Percentiles rank a stretch among this genome's conserved stretches.
Conservation (phyloP, 2,329 filamentous ascomycete genomes). For the Phaeosphaeria sp. region DNA sequence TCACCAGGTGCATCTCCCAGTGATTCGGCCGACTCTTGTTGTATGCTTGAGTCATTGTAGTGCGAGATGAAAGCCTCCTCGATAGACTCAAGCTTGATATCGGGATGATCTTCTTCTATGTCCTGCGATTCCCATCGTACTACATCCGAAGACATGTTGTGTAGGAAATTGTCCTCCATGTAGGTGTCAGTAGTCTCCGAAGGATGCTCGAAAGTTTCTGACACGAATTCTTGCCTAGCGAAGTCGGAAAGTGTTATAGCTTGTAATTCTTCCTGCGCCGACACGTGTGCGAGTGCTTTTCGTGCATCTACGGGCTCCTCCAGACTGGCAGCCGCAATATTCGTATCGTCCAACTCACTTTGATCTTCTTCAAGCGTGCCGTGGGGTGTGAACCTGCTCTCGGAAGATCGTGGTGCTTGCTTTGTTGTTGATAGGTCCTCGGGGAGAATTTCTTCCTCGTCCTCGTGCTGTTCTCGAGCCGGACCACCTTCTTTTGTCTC, state of each 20-base stretch:
- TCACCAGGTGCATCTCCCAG: conserved; percentile 12
- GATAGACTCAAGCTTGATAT: conserved; percentile 40
- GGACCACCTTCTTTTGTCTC: background rate
- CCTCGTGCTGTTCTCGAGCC: background rate
- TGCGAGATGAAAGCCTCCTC: conserved; percentile 27
- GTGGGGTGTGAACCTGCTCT: background rate
- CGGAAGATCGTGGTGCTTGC: background rate
- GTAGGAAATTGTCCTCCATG: conserved; percentile 10
- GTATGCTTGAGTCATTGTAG: conserved; percentile 7
- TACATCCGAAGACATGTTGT: conserved; percentile 6
- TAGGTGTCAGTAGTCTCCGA: background rate
- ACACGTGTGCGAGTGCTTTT: conserved; percentile 6
- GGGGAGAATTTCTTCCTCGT: background rate
- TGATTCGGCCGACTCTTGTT: conserved; percentile 3
- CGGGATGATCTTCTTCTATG: conserved; percentile 15
- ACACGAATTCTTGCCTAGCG: background rate
- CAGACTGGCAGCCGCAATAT: conserved; percentile 9
- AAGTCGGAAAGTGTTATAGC: background rate
- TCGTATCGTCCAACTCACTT: conserved; percentile 17
- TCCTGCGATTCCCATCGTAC: conserved; percentile 5
- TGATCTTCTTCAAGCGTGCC: conserved; percentile 6
- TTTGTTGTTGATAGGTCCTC: background rate
- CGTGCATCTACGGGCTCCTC: background rate
- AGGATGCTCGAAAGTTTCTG: background rate
- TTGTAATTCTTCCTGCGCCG: conserved; percentile 8